Conservation (phyloP, 768 basidiomycete genomes). For the Trametes cingulata region DNA sequence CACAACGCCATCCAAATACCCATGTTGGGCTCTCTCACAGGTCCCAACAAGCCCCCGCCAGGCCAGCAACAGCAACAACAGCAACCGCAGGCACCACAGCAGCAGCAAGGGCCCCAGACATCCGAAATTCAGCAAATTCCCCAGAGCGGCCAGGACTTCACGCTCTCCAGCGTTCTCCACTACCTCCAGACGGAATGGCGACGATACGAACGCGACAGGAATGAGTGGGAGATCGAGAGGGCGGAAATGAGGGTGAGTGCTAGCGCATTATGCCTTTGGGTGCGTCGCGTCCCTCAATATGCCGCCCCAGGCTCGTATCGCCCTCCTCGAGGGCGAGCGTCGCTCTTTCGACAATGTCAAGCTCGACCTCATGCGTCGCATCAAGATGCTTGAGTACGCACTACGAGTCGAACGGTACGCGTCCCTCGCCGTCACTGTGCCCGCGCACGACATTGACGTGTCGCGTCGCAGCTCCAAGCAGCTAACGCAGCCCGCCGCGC, state of each 20-base stretch:
- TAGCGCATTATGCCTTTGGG: background rate
- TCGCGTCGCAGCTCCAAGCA: constrained; percentile 70
- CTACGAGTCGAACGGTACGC: constrained; percentile 92
- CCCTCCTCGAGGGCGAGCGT: constrained; percentile 94
- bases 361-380: constrained; percentile 91
- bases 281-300: constrained; percentile 23
- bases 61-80: constrained; percentile 43
- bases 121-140: constrained; percentile 71
- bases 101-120: constrained; percentile 58
- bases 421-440: constrained; percentile 13
- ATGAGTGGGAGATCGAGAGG: constrained; percentile 99
- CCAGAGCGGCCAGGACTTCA: constrained; percentile 89
- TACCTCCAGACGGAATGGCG: constrained; percentile 99
- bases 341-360: constrained; percentile 97
- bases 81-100: constrained; percentile 39
- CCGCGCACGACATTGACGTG: constrained; percentile 37
- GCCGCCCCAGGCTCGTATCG: constrained; percentile 82
- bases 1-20: constrained; percentile 47
- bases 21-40: constrained; percentile 76
- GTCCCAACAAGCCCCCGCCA: constrained; percentile 43
- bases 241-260: constrained; percentile 95
- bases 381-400: constrained; percentile 99
- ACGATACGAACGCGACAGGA: constrained; percentile 95
- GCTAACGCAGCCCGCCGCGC: constrained; percentile 58
- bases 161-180: constrained; percentile 91